Base-by-base conservation (phyloP, 192 early-diverging fungal species). In the Diversispora epigaea region DNA sequence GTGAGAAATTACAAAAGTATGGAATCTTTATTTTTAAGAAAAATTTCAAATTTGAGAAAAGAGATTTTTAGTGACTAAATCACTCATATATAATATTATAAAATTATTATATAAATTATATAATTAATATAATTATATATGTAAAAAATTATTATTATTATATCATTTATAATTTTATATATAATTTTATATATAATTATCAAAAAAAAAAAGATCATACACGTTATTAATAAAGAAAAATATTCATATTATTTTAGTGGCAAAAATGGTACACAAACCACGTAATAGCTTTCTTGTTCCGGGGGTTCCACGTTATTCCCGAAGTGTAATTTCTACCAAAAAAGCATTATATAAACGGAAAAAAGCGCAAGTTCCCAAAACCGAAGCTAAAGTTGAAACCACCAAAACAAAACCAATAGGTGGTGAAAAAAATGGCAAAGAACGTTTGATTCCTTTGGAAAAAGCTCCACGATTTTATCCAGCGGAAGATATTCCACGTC, bases 291-390 rank as follows among this genome's bases (percentile, higher is more conserved):
- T 91, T 81, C 86, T 97, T 84, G 90, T 87, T 80, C 91, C 92
- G 65, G 95, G 95, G 73, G 87, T 97, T 68, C 81, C 88, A 81
- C 91, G 91, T 74, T 89, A 90, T 81, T 91, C 91, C 79, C 94
- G 95, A 82, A 92, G 93, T 43, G 80, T 83, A 76, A 86, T 90
- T 71, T 93, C 91, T 86, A 88, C 92, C 81, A 92, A 91, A 89
- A 92, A 92, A 86, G 95, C 89, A 67, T 83, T 92, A 64, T 93
- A 93, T 89, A 97, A 97, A 93, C 88, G 89, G 82, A 84, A 87
- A 84, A 95, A 92, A 90, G 77, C 81, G 56, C 75, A 87, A 68
- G 78, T 83, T 76, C 62, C 84, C 65, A 83, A 80, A 63, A 80
- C 86, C 78, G 74, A 82, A 25, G 78, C 80, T 62, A 84, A 82